Evolutionary conservation across 805 yeast species (phyloP), one percentile per base, ranked within the genome.

Genomic region (Saccharomyces kudriavzevii): DNA sequence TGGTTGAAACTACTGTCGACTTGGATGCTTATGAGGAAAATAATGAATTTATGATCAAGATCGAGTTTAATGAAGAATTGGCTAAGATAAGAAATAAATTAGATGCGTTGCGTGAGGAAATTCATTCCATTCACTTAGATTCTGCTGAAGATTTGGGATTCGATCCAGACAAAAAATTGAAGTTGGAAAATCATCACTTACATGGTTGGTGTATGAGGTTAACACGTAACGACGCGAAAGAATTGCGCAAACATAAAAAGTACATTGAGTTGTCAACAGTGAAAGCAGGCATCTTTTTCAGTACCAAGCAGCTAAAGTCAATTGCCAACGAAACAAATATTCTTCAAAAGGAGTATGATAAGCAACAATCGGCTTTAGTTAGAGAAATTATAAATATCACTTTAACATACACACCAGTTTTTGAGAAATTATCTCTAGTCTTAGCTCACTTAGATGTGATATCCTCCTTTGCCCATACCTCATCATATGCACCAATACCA

Each of bases 191-290:
- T 52, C 96, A 92, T 65, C 87, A 80, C 57, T 81, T 79, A 27
- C 95, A 89, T 68, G 97, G 97, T 22, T 91, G 96, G 96, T 89
- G 97, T 68, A 81, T 92, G 77, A 77, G 98, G 60, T 79, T 94
- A 24, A 94, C 99, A 1, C 80, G 99, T 68, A 84, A 82, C 53
- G 98, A 94, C 64, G 91, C 96, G 2, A 76, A 85, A 10, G 84
- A 87, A 22, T 74, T 94, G 54, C 80, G 98, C 61, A 65, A 68
- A 47, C 66, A 64, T 27, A 75, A 74, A 53, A 77, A 80, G 43
- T 91, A 84, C 66, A 78, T 78, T 50, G 97, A 94, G 68, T 74
- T 92, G 47, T 87, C 90, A 50, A 92, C 97, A 0, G 95, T 89
- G 29, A 94, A 94, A 67, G 96, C 97, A 1, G 99, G 99, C 54